Base-by-base conservation (phyloP, 2,329 filamentous ascomycete genomes). In the Aspergillus eucalypticola region DNA sequence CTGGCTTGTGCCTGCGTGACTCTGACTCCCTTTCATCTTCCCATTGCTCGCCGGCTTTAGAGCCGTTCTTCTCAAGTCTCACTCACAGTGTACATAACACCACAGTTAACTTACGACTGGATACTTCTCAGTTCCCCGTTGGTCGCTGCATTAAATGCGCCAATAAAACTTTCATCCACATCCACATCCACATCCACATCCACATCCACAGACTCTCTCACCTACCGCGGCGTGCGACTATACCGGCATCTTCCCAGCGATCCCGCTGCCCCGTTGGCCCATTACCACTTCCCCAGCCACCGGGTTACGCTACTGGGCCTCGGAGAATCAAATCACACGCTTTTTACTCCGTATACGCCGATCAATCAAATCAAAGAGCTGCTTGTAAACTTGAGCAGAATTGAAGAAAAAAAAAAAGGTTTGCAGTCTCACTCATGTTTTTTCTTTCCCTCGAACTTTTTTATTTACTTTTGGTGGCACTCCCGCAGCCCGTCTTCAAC, bases 1-100 rank as follows among this genome's bases (percentile, higher is more conserved):
- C 63, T 69, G 64, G 66, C 65, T 61, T 67, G 68, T 70, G 63
- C 69, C 69, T 70, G 69, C 68, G 69, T 70, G 67, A 67, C 65
- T 64, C 25, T 27, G 25, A 27, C 25, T 27, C 25, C 55, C 49
- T 25, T 59, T 38, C 35, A 59, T 50, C 21, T 10, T 46, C 57
- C 32, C 52, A 42, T 54, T 58, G 29, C 48, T 58, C 60, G 35
- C 61, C 29, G 27, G 17, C 41, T 25, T 25, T 23, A 11, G 13
- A 13, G 27, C 17, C 38, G 10, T 32, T 32, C 29, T 11, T 32
- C 8, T 11, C 29, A 32, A 32, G 29, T 32, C 29, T 32, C 29
- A 32, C 29, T 27, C 15, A 35, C 32, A 35, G 32, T 35, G 27
- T 29, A 29, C 27, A 29, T 11, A 29, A 11, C 10, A 29, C 25